Evolutionary conservation across 352 stramenopile genomes (phyloP).

Genomic region (Thalassiosira mediterranea): DNA sequence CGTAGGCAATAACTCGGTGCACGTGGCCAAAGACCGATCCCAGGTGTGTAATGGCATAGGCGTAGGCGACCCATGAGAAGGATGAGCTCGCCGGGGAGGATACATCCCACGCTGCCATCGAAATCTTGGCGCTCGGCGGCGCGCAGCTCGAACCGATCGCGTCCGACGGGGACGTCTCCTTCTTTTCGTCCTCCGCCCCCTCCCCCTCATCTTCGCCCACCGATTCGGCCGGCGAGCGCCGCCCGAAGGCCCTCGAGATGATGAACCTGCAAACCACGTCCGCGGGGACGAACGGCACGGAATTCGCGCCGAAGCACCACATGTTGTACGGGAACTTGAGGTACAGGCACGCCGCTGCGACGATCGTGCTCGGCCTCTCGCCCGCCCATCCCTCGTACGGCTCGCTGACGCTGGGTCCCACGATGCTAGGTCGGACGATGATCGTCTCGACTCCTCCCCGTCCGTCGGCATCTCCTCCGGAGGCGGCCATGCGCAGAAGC

Average conservation of each 20-base stretch:
- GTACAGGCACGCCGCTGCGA: conserved; percentile 80
- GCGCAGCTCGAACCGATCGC: not conserved
- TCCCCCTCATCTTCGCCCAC: not conserved
- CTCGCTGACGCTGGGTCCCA: conserved; percentile 80
- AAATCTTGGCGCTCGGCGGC: conserved; percentile 17
- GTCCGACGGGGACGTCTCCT: conserved; percentile 36
- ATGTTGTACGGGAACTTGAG: conserved; percentile 80
- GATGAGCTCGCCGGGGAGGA: conserved; percentile 47
- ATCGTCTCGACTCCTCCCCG: conserved; percentile 63
- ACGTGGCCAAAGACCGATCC: conserved; percentile 67
- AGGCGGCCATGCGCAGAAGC: conserved; percentile 42
- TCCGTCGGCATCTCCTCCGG: no score
- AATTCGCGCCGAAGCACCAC: conserved; percentile 78
- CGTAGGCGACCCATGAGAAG: conserved; percentile 80
- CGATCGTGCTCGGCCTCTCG: conserved; percentile 83
- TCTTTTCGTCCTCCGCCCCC: conserved; percentile 49
- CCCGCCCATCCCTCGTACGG: conserved; percentile 85
- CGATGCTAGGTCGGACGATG: conserved; percentile 85
- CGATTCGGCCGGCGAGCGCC: not conserved
- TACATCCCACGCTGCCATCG: conserved; percentile 73
- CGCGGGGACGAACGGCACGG: conserved; percentile 81
- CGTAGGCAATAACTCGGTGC: conserved; percentile 61
- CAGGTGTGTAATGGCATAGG: conserved; percentile 67
- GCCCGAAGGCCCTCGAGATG: conserved; percentile 69
- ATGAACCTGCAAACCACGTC: conserved; percentile 83